These are phyloP conservation scores for Coniochaeta hoffmannii DNA, from an alignment of 2,329 filamentous ascomycete species.

Conservation along the genomic window DNA sequence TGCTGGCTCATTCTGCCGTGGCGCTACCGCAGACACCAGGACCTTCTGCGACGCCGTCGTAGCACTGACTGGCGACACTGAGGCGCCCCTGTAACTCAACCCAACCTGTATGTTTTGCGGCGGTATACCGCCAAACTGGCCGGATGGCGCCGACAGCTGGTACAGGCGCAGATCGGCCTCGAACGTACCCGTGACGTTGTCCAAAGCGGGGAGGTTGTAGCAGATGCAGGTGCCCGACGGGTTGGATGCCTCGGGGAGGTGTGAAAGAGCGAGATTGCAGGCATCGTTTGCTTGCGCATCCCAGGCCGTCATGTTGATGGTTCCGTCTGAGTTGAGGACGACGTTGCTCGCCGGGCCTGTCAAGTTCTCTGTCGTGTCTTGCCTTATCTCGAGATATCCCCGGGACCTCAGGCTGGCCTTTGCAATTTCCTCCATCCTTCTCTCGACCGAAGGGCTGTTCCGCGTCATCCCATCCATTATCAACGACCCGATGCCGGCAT, in stretches of 20 bases:
- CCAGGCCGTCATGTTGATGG: slow-evolving; percentile 50
- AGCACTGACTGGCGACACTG: slow-evolving; percentile 35
- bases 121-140: slow-evolving; percentile 42
- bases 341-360: slow-evolving; percentile 18
- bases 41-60: slow-evolving; percentile 14
- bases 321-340: slow-evolving; percentile 31
- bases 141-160: slow-evolving; percentile 54
- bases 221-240: slow-evolving; percentile 72
- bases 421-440: slow-evolving; percentile 20
- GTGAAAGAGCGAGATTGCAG: slow-evolving; percentile 49
- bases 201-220: slow-evolving; percentile 70
- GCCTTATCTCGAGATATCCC: slow-evolving; percentile 12
- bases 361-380: slow-evolving; percentile 14
- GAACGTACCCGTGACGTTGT: slow-evolving; percentile 62
- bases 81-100: slow-evolving; percentile 47
- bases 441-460: slow-evolving; percentile 17
- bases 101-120: slow-evolving; percentile 46
- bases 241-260: slow-evolving; percentile 55
- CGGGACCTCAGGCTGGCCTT: slow-evolving; percentile 11
- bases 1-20: slow-evolving; percentile 11
- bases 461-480: slow-evolving; percentile 17
- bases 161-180: slow-evolving; percentile 71
- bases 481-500: slow-evolving; percentile 23
- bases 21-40: slow-evolving; percentile 9
- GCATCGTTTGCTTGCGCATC: slow-evolving; percentile 45